phyloP scores from a whole-genome alignment of 2,329 filamentous ascomycete species.

The Pseudocercospora fijiensis region DNA sequence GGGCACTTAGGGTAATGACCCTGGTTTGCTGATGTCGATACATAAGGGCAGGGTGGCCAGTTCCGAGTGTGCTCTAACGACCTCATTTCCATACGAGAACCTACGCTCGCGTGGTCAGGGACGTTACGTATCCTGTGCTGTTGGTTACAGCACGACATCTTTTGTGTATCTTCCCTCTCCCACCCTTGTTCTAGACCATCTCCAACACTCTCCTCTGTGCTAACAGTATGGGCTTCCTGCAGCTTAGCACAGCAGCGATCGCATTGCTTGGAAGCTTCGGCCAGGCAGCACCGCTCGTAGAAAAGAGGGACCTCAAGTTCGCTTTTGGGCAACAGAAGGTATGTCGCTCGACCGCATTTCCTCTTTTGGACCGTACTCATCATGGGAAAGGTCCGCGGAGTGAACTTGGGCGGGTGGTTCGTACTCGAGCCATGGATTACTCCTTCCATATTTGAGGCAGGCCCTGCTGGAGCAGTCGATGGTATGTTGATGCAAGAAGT shows the following conservation, averaged over 20 bases:
- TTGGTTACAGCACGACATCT: not conserved
- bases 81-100: not conserved
- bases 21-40: not conserved
- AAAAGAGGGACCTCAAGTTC: constrained; percentile 41
- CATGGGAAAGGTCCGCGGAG: constrained; percentile 51
- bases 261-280: constrained; percentile 30
- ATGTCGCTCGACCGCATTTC: not conserved
- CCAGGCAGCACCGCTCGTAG: constrained; percentile 27
- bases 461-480: constrained; percentile 53
- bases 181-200: not conserved
- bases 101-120: not conserved
- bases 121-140: not conserved
- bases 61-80: not conserved
- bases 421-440: constrained; percentile 66
- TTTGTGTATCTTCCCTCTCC: not conserved
- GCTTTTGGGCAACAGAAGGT: constrained; percentile 54
- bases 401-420: constrained; percentile 65
- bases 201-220: not conserved
- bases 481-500: constrained; percentile 34
- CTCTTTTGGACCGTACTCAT: not conserved
- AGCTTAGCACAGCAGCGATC: constrained; percentile 25
- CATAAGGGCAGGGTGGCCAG: constrained; percentile 6
- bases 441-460: constrained; percentile 57
- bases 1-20: not conserved
- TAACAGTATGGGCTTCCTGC: constrained; percentile 26